Percentiles rank a stretch among this genome's conserved stretches.
Conservation (phyloP, 2,329 filamentous ascomycete species). For the Talaromyces sp. region DNA sequence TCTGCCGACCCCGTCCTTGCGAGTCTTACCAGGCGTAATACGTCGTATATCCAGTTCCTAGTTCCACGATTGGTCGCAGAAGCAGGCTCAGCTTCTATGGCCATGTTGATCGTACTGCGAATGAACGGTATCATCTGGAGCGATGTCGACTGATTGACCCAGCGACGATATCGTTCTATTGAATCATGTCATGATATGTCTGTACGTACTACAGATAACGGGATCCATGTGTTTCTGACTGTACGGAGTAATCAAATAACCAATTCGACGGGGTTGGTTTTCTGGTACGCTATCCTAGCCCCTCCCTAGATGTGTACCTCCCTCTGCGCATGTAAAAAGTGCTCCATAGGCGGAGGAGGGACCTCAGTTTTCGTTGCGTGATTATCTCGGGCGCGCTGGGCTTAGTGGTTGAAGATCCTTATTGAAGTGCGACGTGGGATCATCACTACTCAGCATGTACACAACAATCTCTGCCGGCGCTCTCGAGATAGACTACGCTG, state of each 20-base stretch:
- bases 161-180: not conserved
- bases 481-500: too few relatives aligned
- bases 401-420: slow-evolving; percentile 10
- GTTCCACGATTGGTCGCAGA: not conserved
- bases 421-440: not conserved
- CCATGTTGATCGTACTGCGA: not conserved
- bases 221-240: not conserved
- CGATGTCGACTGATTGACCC: not conserved
- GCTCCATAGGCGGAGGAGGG: not conserved
- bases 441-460: not conserved
- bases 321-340: too few relatives aligned
- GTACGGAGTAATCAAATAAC: not conserved
- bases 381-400: not conserved
- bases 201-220: too few relatives aligned
- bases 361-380: not conserved
- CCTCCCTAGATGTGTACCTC: not conserved
- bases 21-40: not conserved
- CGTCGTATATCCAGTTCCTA: not conserved
- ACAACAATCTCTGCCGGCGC: not conserved
- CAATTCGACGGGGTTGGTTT: not conserved
- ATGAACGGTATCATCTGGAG: not conserved
- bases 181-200: not conserved
- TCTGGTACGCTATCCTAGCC: slow-evolving; percentile 8
- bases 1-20: not conserved
- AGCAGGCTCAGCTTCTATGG: not conserved